Base-by-base conservation (phyloP, 768 basidiomycete genomes). In the Psilocybe tampanensis region DNA sequence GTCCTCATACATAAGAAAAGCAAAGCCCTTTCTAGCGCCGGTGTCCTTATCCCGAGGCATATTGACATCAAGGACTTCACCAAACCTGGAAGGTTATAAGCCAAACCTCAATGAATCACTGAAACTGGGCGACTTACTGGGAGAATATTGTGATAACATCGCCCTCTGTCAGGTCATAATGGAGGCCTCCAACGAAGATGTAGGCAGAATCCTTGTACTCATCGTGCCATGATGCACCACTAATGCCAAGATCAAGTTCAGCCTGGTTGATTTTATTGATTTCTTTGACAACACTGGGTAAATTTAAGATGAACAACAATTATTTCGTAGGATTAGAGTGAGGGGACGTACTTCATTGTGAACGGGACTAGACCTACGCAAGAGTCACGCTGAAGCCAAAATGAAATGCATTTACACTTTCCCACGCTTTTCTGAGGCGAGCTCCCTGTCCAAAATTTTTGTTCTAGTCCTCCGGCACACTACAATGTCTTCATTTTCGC, bases 151-250 rank as follows among this genome's bases (percentile, higher is more conserved):
- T 86, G 62, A 98, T 90, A 17, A 99, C 93, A 68, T 99, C 97
- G 54, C 97, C 97, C 74, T 99, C 97, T 2, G 97, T 97, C 47
- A 98, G 77, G 62, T 95, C 94, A 64, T 80, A 85, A 60, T 89
- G 81, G 26, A 99, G 81, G 18, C 96, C 95, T 42, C 97, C 95
- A 54, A 93, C 79, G 70, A 94, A 97, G 63, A 99, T 80, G 73
- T 98, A 97, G 15, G 97, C 97, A 44, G 95, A 97, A 72, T 98
- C 95, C 74, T 91, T 95, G 76, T 96, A 98, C 66, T 98, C 92
- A 66, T 98, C 94, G 65, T 98, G 96, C 96, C 96, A 99, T 47
- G 89, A 92, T 45, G 81, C 84, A 61, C 83, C 86, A 50, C 79
- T 77, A 22, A 80, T 69, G 3, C 91, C 93, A 9, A 95, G 76